Evolutionary conservation across 768 basidiomycete genomes (phyloP).

Genomic region (Strobilomyces dryophilus): DNA sequence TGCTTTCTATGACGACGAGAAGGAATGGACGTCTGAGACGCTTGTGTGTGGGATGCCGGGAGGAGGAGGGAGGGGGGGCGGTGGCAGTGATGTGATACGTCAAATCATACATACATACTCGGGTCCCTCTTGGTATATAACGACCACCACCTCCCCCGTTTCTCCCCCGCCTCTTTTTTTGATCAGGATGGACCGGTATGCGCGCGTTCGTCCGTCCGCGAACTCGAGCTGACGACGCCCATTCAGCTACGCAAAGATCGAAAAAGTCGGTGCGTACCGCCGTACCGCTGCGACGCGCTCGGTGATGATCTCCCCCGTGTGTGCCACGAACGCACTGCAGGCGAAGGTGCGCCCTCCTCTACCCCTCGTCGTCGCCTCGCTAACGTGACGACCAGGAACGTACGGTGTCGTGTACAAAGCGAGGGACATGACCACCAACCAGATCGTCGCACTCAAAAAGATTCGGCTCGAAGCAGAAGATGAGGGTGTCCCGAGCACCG

Average conservation of each 20-base stretch:
- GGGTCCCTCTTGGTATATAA: conserved; percentile 14
- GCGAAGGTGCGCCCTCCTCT: conserved; percentile 36
- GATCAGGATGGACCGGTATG: conserved; percentile 34
- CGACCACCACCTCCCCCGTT: background rate
- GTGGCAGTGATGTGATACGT: conserved; percentile 12
- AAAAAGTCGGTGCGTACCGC: conserved; percentile 88
- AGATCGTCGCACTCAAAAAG: conserved; percentile 97
- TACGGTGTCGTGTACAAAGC: conserved; percentile 99
- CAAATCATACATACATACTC: background rate
- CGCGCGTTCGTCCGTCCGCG: background rate
- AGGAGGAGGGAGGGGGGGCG: background rate
- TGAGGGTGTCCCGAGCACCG: conserved; percentile 97
- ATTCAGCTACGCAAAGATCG: conserved; percentile 88
- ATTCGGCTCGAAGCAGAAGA: conserved; percentile 98
- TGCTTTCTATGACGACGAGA: conserved; percentile 16
- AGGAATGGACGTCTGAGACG: conserved; percentile 1
- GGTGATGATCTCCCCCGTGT: conserved; percentile 8
- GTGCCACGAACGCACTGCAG: conserved; percentile 27
- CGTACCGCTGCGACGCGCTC: conserved; percentile 5
- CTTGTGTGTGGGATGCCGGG: background rate
- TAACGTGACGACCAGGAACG: conserved; percentile 58
- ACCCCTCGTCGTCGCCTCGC: background rate
- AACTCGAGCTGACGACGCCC: conserved; percentile 20
- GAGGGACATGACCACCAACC: conserved; percentile 69
- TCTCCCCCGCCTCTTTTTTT: background rate